Conservation (phyloP, 208 protist genomes). For the Vickermania spadyakhi region DNA sequence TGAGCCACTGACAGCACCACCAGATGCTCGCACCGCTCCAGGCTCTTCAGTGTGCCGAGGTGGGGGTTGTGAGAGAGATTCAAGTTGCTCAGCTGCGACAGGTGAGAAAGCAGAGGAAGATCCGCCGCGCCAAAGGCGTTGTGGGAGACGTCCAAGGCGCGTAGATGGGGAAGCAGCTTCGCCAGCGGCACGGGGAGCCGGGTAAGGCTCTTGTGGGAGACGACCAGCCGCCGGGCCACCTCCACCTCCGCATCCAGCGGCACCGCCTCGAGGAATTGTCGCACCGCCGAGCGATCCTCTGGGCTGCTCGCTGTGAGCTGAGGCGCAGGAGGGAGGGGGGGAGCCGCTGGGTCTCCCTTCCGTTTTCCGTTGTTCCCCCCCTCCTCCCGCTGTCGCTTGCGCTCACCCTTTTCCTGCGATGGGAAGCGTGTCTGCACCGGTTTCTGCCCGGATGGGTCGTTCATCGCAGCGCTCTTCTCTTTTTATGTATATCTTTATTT, state of each 20-base stretch:
- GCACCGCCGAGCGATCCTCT: slow-evolving; percentile 7
- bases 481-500: too few relatives aligned
- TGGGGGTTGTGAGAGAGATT: slow-evolving; percentile 40
- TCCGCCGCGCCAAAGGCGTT: slow-evolving; percentile 46
- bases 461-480: too few relatives aligned
- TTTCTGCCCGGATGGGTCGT: too few relatives aligned
- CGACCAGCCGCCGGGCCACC: slow-evolving; percentile 30
- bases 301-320: neutral
- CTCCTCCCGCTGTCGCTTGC: neutral
- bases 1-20: slow-evolving; percentile 53
- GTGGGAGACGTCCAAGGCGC: slow-evolving; percentile 55
- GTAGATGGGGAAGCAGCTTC: slow-evolving; percentile 38
- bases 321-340: neutral
- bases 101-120: slow-evolving; percentile 16
- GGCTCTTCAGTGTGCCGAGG: slow-evolving; percentile 30
- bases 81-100: slow-evolving; percentile 55
- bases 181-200: slow-evolving; percentile 38
- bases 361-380: neutral
- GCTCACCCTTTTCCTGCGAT: too few relatives aligned
- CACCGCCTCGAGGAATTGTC: slow-evolving; percentile 52
- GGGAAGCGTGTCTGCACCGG: too few relatives aligned
- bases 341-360: neutral
- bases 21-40: slow-evolving; percentile 25
- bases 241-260: slow-evolving; percentile 73
- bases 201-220: slow-evolving; percentile 31